Conservation (phyloP, 2,329 filamentous ascomycete species). For the Xylariaceae sp. region DNA sequence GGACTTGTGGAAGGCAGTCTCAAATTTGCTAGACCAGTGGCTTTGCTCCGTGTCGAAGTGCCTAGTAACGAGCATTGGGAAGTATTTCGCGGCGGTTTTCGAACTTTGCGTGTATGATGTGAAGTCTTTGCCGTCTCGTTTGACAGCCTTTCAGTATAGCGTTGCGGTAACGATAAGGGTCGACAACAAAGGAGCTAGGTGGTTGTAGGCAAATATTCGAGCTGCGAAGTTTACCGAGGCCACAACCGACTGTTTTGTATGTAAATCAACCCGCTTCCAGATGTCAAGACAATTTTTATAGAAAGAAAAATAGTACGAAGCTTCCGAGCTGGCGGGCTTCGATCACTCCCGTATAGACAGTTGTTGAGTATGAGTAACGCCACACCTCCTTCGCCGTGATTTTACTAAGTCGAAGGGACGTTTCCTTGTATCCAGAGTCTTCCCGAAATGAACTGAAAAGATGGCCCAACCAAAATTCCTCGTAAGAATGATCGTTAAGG, state of each 20-base stretch:
- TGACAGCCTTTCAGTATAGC: slow-evolving; percentile 3
- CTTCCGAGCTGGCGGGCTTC: background rate
- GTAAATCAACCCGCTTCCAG: background rate
- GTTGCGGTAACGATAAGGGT: slow-evolving; percentile 5
- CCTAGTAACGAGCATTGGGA: slow-evolving; percentile 64
- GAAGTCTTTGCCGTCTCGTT: slow-evolving; percentile 24
- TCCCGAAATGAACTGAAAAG: background rate
- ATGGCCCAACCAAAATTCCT: slow-evolving; percentile 3
- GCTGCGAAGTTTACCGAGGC: background rate
- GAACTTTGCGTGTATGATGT: slow-evolving; percentile 24
- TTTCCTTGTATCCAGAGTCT: background rate
- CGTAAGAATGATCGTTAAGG: background rate
- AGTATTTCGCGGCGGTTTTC: slow-evolving; percentile 36
- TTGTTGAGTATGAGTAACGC: background rate
- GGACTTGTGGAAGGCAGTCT: slow-evolving; percentile 53
- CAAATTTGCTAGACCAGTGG: slow-evolving; percentile 63
- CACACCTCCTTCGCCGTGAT: background rate
- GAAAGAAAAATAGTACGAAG: background rate
- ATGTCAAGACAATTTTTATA: background rate
- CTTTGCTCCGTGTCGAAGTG: slow-evolving; percentile 60
- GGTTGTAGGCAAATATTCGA: slow-evolving; percentile 1
- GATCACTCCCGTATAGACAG: background rate
- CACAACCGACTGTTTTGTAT: background rate
- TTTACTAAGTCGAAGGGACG: slow-evolving; percentile 3
- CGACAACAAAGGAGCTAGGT: background rate